Evolutionary conservation across 2,329 filamentous ascomycete species (phyloP).

Genomic region (Fusarium sp.): DNA sequence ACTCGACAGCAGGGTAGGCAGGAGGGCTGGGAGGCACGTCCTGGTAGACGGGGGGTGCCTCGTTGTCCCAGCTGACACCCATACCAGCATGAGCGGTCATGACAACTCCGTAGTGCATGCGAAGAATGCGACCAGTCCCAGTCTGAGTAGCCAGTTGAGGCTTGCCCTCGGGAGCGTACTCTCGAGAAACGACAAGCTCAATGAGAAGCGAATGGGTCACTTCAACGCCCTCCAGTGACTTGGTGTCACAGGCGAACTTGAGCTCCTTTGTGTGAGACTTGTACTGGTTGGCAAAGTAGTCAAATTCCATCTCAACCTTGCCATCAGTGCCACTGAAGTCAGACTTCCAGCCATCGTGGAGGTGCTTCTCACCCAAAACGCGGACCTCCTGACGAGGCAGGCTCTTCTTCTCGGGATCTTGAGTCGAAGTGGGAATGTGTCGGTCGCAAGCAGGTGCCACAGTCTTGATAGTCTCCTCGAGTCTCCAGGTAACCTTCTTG

Average conservation of each 20-base stretch:
- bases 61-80: slow-evolving; percentile 97
- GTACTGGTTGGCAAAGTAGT: slow-evolving; percentile 63
- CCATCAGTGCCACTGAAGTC: slow-evolving; percentile 67
- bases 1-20: slow-evolving; percentile 64
- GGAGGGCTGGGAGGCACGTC: slow-evolving; percentile 92
- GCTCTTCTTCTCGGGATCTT: slow-evolving; percentile 67
- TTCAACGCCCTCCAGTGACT: slow-evolving; percentile 79
- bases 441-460: slow-evolving; percentile 83
- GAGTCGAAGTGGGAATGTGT: slow-evolving; percentile 69
- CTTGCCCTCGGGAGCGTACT: slow-evolving; percentile 81
- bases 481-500: slow-evolving; percentile 91
- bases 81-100: slow-evolving; percentile 88
- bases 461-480: slow-evolving; percentile 87
- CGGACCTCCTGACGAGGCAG: slow-evolving; percentile 80
- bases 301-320: slow-evolving; percentile 82
- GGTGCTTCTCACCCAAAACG: slow-evolving; percentile 82
- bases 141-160: slow-evolving; percentile 81
- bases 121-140: slow-evolving; percentile 87
- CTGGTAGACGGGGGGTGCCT: slow-evolving; percentile 92
- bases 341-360: slow-evolving; percentile 92
- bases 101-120: slow-evolving; percentile 88
- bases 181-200: slow-evolving; percentile 94
- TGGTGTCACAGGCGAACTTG: slow-evolving; percentile 82
- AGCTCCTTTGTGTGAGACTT: slow-evolving; percentile 62
- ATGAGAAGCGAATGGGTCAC: slow-evolving; percentile 88